Base-by-base conservation (phyloP, 306 rosid genomes). In the Benincasa hispida region DNA sequence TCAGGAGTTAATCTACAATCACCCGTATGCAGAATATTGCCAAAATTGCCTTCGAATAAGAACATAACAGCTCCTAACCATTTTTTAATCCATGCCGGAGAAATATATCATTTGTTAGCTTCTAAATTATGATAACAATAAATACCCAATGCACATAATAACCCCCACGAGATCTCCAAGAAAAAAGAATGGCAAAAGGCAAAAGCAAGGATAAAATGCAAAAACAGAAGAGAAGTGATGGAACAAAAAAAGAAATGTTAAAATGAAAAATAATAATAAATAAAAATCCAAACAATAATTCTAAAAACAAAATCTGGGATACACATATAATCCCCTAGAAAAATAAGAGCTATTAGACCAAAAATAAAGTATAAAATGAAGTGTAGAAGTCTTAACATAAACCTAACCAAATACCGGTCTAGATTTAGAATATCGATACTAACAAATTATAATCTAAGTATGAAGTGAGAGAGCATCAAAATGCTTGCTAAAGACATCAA, bases 31-130 rank as follows among this genome's bases (percentile, higher is more conserved):
- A 92, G 83, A 37, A 92, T 83, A 67, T 87, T 86, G 34, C 98
- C 92, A 78, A 92, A 90, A 48, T 80, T 41, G 0, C 92, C 96
- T 85, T 90, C 98, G 72, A 90, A 92, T 79, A 87, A 80, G 89
- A 92, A 88, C 96, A 92, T 90, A 58, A 90, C 89, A 13, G 96
- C 92, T 54, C 97, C 93, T 92, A 79, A 72, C 84, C 72, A 67
- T 69, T 63, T 79, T 18, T 19, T 61, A 75, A 69, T 48, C 81
- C 81, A 85, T 72, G 78, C 83, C 79, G 85, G 61, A 81, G 76
- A 51, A 84, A 56, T 74, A 77, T 22, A 81, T 51, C 79, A 76
- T 65, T 80, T 79, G 60, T 73, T 27, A 78, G 83, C 77, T 80
- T 48, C 47, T 42, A 77, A 62, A 76, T 30, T 18, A 28, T 28